Base-by-base conservation (phyloP, 257 asterid genomes). In the Mitragyna speciosa region DNA sequence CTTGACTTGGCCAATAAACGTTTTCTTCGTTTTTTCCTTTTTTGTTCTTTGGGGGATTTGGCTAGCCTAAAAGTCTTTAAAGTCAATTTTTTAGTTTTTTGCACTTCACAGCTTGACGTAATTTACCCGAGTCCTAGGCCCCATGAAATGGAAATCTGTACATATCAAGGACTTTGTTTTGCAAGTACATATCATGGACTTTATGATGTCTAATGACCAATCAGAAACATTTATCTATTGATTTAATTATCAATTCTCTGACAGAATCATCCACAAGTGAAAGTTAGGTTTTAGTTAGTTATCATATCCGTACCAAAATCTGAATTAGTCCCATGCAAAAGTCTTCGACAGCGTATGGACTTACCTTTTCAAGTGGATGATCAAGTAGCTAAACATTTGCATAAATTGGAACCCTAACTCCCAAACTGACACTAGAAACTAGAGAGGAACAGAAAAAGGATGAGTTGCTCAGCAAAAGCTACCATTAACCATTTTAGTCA, bases 401-500 rank as follows among this genome's bases (percentile, higher is more conserved):
- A 45, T 45, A 45, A 9, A 9, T 45, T 45, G 48, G 11, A 45
- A 9, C 6, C 48, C 48, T 8, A 45, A 45, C 48, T 45, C 48
- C 48, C 48, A 6, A 6, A 45, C 7, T 36, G 48, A 0, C 66
- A 22, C 30, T 22, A 20, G 1, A 2, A 59, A 0, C 12, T 0
- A 20, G 28, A n/a, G 33, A 1, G 39, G 4, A 36, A 36, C 4
- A 16, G 12, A 33, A 51, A 67, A 17, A 28, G 2, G 6, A 12
- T 4, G 82, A 43, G 16, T 56, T 63, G 52, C 70, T 47, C 51
- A 67, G 71, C 64, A 2, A 36, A 80, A 15, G 48, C 54, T 0
- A 65, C 82, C 20, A 51, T 82, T 31, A 83, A 64, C 78, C 95
- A 91, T 75, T 91, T 89, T 88, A 89, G 92, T 59, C 94, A 90